Evolutionary conservation across 148 eudicot species (phyloP), one percentile per base, ranked within the genome.

Genomic region (Rhododendron griersonianum): DNA sequence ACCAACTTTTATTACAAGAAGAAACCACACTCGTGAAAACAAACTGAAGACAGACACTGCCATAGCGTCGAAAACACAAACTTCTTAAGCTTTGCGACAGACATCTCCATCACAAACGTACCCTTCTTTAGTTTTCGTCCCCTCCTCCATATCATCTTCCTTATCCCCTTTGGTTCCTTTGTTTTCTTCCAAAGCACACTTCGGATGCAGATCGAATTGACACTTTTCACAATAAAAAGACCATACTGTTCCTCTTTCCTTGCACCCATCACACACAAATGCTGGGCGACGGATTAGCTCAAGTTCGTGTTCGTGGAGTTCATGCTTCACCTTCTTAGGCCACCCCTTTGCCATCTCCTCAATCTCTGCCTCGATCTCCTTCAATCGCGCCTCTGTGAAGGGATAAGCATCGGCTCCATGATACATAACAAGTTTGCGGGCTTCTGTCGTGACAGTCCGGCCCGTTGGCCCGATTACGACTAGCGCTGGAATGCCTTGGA

Each of bases 101-200:
- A 90, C 91, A 33, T 92, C 93, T 44, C 92, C 93, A 69, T 93
- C 92, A 92, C 94, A 91, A 61, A 91, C 53, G 96, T 92, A 95
- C 59, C 88, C 94, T 59, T 88, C 92, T 73, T 86, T 86, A 7
- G 81, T 45, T 14, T 79, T 39, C 44, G 23, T 79, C 87, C 93
- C 51, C 44, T 48, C 45, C 45, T 41, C 71, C 48, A 37, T 30
- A 3, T 61, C 88, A 45, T 90, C 87, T 13, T 89, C 84, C 47
- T 50, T 88, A 23, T 86, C 90, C 55, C 79, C 87, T 81, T 80
- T 44, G 18, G 35, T 65, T 80, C 10, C 78, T 13, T 15, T 48
- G 51, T 50, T 78, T 7, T 69, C 87, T 3, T 69, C 78, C 4
- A 83, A 69, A 71, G 39, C 76, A 71, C 76, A 71, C 71, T 50